Percentiles rank a stretch among this genome's conserved stretches.
Conservation (phyloP, 768 basidiomycete genomes). For the Leucogyrophana mollusca region DNA sequence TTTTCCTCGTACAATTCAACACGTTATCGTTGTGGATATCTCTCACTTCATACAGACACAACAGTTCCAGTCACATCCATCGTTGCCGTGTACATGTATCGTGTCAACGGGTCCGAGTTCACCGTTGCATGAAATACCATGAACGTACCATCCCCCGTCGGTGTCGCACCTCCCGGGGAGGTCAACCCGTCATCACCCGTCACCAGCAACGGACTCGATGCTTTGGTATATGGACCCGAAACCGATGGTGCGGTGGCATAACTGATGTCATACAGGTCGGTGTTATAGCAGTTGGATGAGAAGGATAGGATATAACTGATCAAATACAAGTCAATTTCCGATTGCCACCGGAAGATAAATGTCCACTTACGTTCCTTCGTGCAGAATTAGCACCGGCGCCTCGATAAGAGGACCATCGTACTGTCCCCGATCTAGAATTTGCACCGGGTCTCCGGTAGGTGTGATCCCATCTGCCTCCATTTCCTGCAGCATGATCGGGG, state of each 20-base stretch:
- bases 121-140: conserved; percentile 15
- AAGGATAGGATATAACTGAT: conserved; percentile 26
- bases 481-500: conserved; percentile 28
- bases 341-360: neutral
- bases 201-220: conserved; percentile 19
- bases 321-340: neutral
- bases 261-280: conserved; percentile 23
- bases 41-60: conserved; percentile 5
- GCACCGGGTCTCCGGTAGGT: conserved; percentile 16
- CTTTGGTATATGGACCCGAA: conserved; percentile 31
- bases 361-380: conserved; percentile 11
- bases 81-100: conserved; percentile 12
- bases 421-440: conserved; percentile 22
- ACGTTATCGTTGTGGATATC: too few relatives aligned
- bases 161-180: conserved; percentile 18
- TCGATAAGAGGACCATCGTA: conserved; percentile 30
- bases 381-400: conserved; percentile 23
- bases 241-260: conserved; percentile 28
- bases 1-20: too few relatives aligned
- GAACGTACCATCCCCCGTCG: conserved; percentile 8
- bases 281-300: conserved; percentile 27
- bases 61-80: conserved; percentile 6
- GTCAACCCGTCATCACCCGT: conserved; percentile 14
- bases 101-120: conserved; percentile 9
- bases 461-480: conserved; percentile 24